Evolutionary conservation across 192 early-diverging fungal genomes (phyloP).

Genomic region (Cladochytrium replicatum): DNA sequence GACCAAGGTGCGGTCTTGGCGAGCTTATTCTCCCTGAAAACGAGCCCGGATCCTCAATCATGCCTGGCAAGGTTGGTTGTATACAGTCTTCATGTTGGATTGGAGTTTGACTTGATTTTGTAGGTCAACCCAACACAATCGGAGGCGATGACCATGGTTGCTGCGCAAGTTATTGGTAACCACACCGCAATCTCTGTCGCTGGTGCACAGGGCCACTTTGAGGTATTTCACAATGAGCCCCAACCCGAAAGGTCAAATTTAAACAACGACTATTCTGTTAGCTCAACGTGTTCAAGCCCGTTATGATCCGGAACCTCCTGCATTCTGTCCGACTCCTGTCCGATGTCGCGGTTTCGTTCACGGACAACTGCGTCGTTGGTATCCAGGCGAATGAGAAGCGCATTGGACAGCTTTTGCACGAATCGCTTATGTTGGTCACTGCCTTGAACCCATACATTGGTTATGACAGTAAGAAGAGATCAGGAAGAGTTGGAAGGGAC

Average conservation of each 20-base stretch:
- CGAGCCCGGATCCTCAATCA: conserved; percentile 98
- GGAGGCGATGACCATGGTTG: conserved; percentile 99
- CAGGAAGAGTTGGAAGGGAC: neutral
- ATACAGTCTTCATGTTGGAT: neutral
- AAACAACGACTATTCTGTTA: conserved; percentile 9
- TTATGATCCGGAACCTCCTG: conserved; percentile 95
- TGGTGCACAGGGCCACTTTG: conserved; percentile 95
- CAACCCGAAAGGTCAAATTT: neutral
- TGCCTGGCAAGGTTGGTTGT: conserved; percentile 79
- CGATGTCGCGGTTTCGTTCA: conserved; percentile 86
- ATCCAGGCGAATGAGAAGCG: conserved; percentile 89
- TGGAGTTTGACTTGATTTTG: neutral
- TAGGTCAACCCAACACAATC: conserved; percentile 97
- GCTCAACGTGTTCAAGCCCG: conserved; percentile 99
- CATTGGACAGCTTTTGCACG: conserved; percentile 78
- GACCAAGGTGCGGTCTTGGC: conserved; percentile 95
- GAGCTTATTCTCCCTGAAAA: conserved; percentile 96
- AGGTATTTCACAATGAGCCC: conserved; percentile 33
- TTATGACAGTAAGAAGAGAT: conserved; percentile 31
- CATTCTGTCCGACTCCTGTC: conserved; percentile 83
- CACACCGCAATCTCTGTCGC: conserved; percentile 84
- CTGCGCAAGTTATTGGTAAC: conserved; percentile 98
- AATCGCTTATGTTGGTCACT: conserved; percentile 97
- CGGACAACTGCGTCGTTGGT: conserved; percentile 89
- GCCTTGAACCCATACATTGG: conserved; percentile 98